Evolutionary conservation across 2,329 filamentous ascomycete genomes (phyloP).

Genomic region (Diplocarpon mali): DNA sequence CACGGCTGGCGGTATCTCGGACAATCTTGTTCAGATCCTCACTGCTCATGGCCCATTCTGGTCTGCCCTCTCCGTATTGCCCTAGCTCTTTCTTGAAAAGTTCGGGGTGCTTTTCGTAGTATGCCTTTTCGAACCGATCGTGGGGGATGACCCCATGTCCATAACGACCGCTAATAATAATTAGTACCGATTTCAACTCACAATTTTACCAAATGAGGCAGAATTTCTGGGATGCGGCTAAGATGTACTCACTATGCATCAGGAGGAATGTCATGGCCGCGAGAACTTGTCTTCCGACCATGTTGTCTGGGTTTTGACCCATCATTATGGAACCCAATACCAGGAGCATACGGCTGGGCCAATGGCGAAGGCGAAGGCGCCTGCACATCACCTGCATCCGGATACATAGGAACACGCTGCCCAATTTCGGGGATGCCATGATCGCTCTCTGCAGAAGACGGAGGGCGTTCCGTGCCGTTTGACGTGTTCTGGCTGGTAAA

Average conservation of each 20-base stretch:
- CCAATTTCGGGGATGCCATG: constrained; percentile 90
- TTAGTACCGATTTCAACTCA: constrained; percentile 5
- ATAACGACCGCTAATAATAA: constrained; percentile 48
- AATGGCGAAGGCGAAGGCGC: constrained; percentile 70
- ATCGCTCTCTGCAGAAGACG: constrained; percentile 55
- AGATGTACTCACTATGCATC: constrained; percentile 57
- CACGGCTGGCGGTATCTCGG: constrained; percentile 50
- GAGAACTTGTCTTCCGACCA: constrained; percentile 59
- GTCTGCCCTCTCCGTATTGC: constrained; percentile 44
- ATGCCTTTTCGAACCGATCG: constrained; percentile 81
- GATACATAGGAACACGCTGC: constrained; percentile 86
- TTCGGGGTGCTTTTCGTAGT: constrained; percentile 88
- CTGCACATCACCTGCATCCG: constrained; percentile 87
- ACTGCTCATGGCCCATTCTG: constrained; percentile 78
- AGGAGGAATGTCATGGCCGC: constrained; percentile 62
- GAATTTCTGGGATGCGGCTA: neutral
- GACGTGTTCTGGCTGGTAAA: constrained; percentile 37
- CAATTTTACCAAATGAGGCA: neutral
- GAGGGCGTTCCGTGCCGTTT: constrained; percentile 36
- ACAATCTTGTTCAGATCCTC: constrained; percentile 88
- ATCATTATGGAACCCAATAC: constrained; percentile 42
- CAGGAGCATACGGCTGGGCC: constrained; percentile 18
- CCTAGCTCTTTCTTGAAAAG: constrained; percentile 57
- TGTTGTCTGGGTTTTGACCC: constrained; percentile 44
- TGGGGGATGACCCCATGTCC: constrained; percentile 67